Conservation (phyloP, 176 grass and related monocot species). For the Raddia guianensis region DNA sequence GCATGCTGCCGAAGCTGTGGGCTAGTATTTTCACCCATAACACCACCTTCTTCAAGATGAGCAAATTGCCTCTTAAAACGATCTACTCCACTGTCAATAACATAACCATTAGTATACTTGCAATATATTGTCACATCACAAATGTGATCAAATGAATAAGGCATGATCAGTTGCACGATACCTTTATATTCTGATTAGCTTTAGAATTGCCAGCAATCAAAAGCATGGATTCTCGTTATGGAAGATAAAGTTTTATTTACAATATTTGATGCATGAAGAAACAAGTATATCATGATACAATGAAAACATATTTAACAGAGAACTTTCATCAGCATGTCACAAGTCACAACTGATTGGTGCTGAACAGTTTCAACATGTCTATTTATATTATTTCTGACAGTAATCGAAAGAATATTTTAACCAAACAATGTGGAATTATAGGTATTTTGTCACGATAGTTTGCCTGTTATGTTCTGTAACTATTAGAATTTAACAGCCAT, state of each 20-base stretch:
- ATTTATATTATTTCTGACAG: background rate
- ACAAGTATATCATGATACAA: background rate
- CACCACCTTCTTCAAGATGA: slow-evolving; percentile 84
- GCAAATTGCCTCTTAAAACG: slow-evolving; percentile 93
- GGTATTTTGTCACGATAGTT: background rate
- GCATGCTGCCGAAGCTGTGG: slow-evolving; percentile 67
- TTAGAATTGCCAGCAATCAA: background rate
- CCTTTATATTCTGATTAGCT: background rate
- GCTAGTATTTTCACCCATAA: slow-evolving; percentile 65
- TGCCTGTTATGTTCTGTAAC: background rate
- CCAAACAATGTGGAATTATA: background rate
- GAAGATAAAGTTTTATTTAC: background rate
- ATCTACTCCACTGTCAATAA: slow-evolving; percentile 80
- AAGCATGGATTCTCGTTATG: background rate
- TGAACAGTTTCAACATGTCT: background rate
- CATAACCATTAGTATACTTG: slow-evolving; percentile 26
- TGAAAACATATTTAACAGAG: background rate
- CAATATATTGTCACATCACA: background rate
- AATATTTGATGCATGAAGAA: background rate
- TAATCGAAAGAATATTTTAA: slow-evolving; percentile 9
- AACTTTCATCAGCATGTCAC: background rate
- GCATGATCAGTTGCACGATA: background rate
- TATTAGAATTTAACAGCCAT: background rate
- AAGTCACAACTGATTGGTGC: background rate
- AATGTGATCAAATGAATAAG: slow-evolving; percentile 4